Percentiles rank a stretch among this genome's conserved stretches.
Conservation (phyloP, 768 basidiomycete genomes). For the Neoboletus subvelutipes region DNA sequence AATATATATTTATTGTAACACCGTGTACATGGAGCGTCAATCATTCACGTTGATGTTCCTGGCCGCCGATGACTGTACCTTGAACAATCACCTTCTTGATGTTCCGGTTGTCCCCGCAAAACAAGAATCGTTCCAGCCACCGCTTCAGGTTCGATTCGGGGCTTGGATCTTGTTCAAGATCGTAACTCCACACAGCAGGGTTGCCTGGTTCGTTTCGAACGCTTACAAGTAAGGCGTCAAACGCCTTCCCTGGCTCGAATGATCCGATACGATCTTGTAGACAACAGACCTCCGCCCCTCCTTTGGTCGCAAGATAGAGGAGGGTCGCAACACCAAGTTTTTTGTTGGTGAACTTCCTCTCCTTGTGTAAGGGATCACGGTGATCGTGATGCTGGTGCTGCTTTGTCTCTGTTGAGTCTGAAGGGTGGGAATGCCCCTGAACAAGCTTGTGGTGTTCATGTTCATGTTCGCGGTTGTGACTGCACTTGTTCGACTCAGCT, state of each 20-base stretch:
- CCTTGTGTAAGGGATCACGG: not conserved
- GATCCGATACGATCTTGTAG: slow-evolving; percentile 70
- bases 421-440: not conserved
- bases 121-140: slow-evolving; percentile 81
- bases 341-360: slow-evolving; percentile 46
- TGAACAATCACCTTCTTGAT: slow-evolving; percentile 82
- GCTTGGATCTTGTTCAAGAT: slow-evolving; percentile 37
- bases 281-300: slow-evolving; percentile 83
- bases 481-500: slow-evolving; percentile 16
- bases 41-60: slow-evolving; percentile 30
- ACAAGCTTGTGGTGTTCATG: not conserved
- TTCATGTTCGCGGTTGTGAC: not conserved
- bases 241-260: slow-evolving; percentile 78
- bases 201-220: slow-evolving; percentile 53
- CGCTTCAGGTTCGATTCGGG: slow-evolving; percentile 41
- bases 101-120: slow-evolving; percentile 85
- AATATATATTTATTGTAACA: slow-evolving; percentile 4
- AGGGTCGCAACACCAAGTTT: slow-evolving; percentile 74
- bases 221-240: slow-evolving; percentile 83
- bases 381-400: not conserved
- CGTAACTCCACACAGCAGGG: slow-evolving; percentile 52
- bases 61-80: slow-evolving; percentile 76
- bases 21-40: slow-evolving; percentile 2
- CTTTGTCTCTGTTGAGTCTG: not conserved
- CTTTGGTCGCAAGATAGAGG: slow-evolving; percentile 87